These are phyloP conservation scores for Capronia epimyces DNA, from an alignment of 2,329 filamentous ascomycete genomes.

Conservation along the genomic window DNA sequence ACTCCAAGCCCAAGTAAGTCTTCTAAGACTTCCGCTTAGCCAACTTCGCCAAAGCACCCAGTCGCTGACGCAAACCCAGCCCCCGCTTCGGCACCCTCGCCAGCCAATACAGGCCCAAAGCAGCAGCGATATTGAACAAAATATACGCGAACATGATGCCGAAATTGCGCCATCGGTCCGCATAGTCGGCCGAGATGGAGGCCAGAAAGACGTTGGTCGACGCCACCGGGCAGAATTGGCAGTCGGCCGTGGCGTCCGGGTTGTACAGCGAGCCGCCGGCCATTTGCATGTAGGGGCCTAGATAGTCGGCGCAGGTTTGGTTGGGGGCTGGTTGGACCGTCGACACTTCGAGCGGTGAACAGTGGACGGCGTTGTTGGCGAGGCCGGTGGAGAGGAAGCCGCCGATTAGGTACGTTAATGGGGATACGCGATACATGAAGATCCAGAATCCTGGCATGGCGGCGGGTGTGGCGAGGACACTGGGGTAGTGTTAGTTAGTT, in stretches of 20 bases:
- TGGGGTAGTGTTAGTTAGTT: too few relatives aligned
- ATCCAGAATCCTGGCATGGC: constrained; percentile 62
- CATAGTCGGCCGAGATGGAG: constrained; percentile 49
- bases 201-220: constrained; percentile 41
- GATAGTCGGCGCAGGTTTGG: constrained; percentile 57
- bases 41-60: too few relatives aligned
- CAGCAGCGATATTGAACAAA: constrained; percentile 44
- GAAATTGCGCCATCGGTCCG: constrained; percentile 70
- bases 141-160: constrained; percentile 74
- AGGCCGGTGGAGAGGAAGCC: constrained; percentile 67
- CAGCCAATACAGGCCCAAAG: neutral
- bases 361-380: constrained; percentile 60
- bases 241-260: constrained; percentile 51
- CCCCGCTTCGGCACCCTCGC: neutral
- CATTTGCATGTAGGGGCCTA: constrained; percentile 47
- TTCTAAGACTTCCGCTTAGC: too few relatives aligned
- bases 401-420: constrained; percentile 73
- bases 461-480: constrained; percentile 60
- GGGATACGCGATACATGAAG: constrained; percentile 62
- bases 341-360: constrained; percentile 60
- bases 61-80: too few relatives aligned
- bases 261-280: constrained; percentile 52
- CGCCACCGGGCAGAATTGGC: constrained; percentile 44
- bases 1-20: too few relatives aligned
- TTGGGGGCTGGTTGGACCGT: constrained; percentile 51